Conservation (phyloP, 768 basidiomycete genomes). For the Boletus speciosus region DNA sequence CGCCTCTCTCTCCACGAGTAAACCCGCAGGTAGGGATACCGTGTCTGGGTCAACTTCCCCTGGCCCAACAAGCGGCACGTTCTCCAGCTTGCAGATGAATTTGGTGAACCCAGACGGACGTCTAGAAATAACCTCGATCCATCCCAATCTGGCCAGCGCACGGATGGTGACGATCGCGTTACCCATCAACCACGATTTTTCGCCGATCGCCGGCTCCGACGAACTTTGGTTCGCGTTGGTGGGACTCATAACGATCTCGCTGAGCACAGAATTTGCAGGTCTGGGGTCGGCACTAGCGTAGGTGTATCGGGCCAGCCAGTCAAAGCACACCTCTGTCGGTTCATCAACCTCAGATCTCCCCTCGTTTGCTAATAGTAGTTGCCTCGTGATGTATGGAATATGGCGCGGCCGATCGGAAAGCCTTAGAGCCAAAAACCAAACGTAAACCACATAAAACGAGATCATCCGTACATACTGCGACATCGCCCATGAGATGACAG, state of each 20-base stretch:
- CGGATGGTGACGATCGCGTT: constrained; percentile 83
- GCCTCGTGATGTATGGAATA: constrained; percentile 81
- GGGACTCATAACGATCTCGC: constrained; percentile 73
- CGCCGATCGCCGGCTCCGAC: constrained; percentile 41
- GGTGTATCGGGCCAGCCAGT: constrained; percentile 94
- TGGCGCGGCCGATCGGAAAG: constrained; percentile 77
- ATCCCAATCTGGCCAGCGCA: constrained; percentile 67
- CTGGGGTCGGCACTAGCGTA: constrained; percentile 93
- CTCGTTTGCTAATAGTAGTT: constrained; percentile 83
- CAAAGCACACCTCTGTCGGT: constrained; percentile 93
- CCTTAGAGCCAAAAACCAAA: constrained; percentile 90
- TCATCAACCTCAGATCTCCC: constrained; percentile 73
- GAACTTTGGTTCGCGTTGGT: constrained; percentile 27
- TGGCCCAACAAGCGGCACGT: constrained; percentile 78
- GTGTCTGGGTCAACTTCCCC: constrained; percentile 84
- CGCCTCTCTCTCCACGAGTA: constrained; percentile 64
- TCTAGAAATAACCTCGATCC: constrained; percentile 83
- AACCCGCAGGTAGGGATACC: constrained; percentile 63
- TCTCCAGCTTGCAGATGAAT: constrained; percentile 83
- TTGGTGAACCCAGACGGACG: constrained; percentile 87
- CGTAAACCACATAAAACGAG: constrained; percentile 87
- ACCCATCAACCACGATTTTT: constrained; percentile 86
- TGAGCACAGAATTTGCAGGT: constrained; percentile 74
- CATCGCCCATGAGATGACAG: constrained; percentile 75
- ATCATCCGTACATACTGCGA: constrained; percentile 89